A percentile compares a stretch with the other conserved stretches of the same genome.
Evolutionary conservation across 2,329 filamentous ascomycete genomes (phyloP).

Genomic region (Penicillium sp.): DNA sequence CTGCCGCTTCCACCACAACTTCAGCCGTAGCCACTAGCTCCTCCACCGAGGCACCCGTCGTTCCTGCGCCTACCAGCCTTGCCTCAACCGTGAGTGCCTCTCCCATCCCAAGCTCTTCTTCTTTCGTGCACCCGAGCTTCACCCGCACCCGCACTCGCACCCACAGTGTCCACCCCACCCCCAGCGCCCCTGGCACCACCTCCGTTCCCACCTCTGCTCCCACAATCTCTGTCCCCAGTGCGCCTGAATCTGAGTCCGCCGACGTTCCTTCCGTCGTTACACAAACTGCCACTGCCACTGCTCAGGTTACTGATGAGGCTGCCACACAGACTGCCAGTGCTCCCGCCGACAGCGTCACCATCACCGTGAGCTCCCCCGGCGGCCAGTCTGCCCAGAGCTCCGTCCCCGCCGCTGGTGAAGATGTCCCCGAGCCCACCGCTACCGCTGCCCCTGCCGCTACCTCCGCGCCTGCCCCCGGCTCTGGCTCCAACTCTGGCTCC

Average conservation of each 20-base stretch:
- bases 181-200: slow-evolving; percentile 3
- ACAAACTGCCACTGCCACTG: slow-evolving; percentile 12
- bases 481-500: slow-evolving; percentile 11
- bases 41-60: slow-evolving; percentile 8
- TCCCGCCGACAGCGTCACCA: slow-evolving; percentile 18
- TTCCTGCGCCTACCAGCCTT: slow-evolving; percentile 10
- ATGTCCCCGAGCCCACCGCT: slow-evolving; percentile 5
- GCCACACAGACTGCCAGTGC: slow-evolving; percentile 25
- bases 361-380: slow-evolving; percentile 23
- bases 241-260: background rate
- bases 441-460: slow-evolving; percentile 1
- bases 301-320: slow-evolving; percentile 23
- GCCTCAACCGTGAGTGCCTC: slow-evolving; percentile 19
- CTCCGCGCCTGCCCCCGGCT: slow-evolving; percentile 11
- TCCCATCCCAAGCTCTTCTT: slow-evolving; percentile 17
- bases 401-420: slow-evolving; percentile 15
- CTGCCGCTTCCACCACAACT: slow-evolving; percentile 13
- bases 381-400: slow-evolving; percentile 25
- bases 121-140: slow-evolving; percentile 13
- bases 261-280: slow-evolving; percentile 12
- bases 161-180: slow-evolving; percentile 5
- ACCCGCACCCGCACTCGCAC: slow-evolving; percentile 7
- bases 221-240: slow-evolving; percentile 11
- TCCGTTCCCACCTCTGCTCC: slow-evolving; percentile 6
- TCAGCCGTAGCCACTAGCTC: slow-evolving; percentile 9